Percentiles rank a stretch among this genome's conserved stretches.
Conservation (phyloP, 1,139 yeast genomes). For the Yamadazyma trypodendri region DNA sequence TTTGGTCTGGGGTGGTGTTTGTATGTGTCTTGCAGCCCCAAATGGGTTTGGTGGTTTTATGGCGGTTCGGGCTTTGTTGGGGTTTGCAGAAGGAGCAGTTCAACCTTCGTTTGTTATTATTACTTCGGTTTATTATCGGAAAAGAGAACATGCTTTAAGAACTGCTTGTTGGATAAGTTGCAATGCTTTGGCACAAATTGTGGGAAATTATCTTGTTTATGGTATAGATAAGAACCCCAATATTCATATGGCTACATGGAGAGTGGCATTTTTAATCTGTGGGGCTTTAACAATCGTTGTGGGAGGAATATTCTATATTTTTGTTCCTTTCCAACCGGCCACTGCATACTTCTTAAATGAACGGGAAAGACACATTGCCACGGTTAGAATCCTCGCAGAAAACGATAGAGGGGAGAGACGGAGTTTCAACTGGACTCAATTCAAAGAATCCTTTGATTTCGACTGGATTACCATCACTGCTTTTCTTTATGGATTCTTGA, state of each 20-base stretch:
- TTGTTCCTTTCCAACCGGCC: constrained; percentile 19
- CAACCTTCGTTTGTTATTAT: constrained; percentile 57
- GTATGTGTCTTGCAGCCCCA: constrained; percentile 23
- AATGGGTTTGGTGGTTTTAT: constrained; percentile 23
- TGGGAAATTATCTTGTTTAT: constrained; percentile 17
- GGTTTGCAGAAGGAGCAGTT: constrained; percentile 50
- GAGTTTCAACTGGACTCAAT: constrained; percentile 20
- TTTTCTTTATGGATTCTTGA: constrained; percentile 18
- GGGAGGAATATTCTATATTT: constrained; percentile 17
- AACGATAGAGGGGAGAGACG: constrained; percentile 15
- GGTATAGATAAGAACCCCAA: constrained; percentile 15
- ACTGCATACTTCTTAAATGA: constrained; percentile 17
- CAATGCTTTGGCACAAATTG: constrained; percentile 18
- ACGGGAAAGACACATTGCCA: constrained; percentile 14
- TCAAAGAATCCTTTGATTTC: constrained; percentile 14
- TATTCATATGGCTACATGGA: constrained; percentile 19
- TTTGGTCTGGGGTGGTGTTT: constrained; percentile 24
- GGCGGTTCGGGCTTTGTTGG: constrained; percentile 33
- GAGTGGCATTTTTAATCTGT: constrained; percentile 20
- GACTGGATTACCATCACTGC: constrained; percentile 13
- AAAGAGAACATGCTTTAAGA: constrained; percentile 17
- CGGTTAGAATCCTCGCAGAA: constrained; percentile 10
- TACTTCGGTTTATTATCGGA: constrained; percentile 20
- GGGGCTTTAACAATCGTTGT: constrained; percentile 21
- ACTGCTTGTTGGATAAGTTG: constrained; percentile 20